Evolutionary conservation across 2,329 filamentous ascomycete species (phyloP).

Genomic region (Didymella arachidicola): DNA sequence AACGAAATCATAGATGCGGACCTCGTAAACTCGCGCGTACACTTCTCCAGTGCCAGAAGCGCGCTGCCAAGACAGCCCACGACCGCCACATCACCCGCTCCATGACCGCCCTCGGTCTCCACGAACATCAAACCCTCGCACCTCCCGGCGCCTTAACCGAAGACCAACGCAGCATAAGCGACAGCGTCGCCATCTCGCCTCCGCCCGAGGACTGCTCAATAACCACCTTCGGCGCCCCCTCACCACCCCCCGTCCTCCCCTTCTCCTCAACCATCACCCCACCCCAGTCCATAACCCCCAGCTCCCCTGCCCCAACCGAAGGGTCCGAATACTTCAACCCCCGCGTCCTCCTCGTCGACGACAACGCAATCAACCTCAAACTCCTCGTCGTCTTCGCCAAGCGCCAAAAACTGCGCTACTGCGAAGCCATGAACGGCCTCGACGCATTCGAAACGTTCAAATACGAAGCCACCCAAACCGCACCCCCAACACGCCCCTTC

Average conservation of each 20-base stretch:
- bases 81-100: constrained; percentile 31
- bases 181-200: constrained; percentile 16
- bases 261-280: constrained; percentile 26
- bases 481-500: constrained; percentile 32
- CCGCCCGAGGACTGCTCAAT: not conserved
- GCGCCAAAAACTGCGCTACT: constrained; percentile 39
- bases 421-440: constrained; percentile 44
- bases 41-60: constrained; percentile 35
- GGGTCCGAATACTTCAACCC: constrained; percentile 40
- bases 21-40: constrained; percentile 38
- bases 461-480: constrained; percentile 23
- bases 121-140: constrained; percentile 25
- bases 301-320: constrained; percentile 25
- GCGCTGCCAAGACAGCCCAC: constrained; percentile 24
- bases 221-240: constrained; percentile 14
- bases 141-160: constrained; percentile 20
- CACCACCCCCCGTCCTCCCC: constrained; percentile 24
- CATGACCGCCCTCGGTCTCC: constrained; percentile 20
- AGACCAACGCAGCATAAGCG: constrained; percentile 36
- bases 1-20: constrained; percentile 30
- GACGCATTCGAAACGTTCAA: constrained; percentile 42
- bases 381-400: constrained; percentile 54
- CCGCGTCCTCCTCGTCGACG: constrained; percentile 45
- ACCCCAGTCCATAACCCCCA: constrained; percentile 25
- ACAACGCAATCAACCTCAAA: constrained; percentile 48